A percentile compares a stretch with the other conserved stretches of the same genome.
Conservation (phyloP, 1,284 basidiomycete species). For the Fistulina hepatica region DNA sequence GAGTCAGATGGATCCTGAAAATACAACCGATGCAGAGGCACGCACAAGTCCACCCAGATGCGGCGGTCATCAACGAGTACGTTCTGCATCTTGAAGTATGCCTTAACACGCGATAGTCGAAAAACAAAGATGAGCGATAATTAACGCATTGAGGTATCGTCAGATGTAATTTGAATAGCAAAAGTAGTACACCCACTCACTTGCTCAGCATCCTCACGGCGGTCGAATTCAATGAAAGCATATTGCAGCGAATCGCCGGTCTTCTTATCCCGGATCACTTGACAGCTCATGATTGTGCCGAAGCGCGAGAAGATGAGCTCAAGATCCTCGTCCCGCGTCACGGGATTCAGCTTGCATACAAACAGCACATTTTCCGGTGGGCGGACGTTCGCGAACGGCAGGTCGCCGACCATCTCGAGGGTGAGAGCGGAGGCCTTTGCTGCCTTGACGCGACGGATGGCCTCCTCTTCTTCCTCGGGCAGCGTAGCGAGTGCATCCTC, state of each 20-base stretch:
- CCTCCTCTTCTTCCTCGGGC: constrained; percentile 77
- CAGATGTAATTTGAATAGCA: not conserved
- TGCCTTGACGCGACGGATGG: constrained; percentile 68
- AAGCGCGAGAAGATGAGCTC: constrained; percentile 97
- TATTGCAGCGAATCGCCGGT: constrained; percentile 96
- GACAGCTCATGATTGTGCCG: constrained; percentile 92
- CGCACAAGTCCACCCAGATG: constrained; percentile 97
- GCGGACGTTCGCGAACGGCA: constrained; percentile 95
- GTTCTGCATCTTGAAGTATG: constrained; percentile 99
- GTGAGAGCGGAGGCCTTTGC: constrained; percentile 91
- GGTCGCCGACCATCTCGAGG: constrained; percentile 97
- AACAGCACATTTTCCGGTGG: constrained; percentile 98
- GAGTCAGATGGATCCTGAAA: constrained; percentile 7
- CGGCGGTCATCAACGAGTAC: constrained; percentile 97
- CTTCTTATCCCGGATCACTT: constrained; percentile 92
- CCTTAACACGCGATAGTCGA: constrained; percentile 33
- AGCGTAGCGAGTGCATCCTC: constrained; percentile 73
- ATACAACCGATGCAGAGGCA: constrained; percentile 13
- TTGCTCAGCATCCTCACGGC: constrained; percentile 85
- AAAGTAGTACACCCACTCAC: constrained; percentile 31
- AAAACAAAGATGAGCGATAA: not conserved
- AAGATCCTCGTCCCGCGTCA: constrained; percentile 91
- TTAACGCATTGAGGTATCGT: constrained; percentile 1
- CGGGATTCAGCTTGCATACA: constrained; percentile 96
- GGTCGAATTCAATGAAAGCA: constrained; percentile 98